These are phyloP conservation scores for Myriosclerotinia scirpicola DNA, from an alignment of 2,329 filamentous ascomycete species.

Conservation along the genomic window DNA sequence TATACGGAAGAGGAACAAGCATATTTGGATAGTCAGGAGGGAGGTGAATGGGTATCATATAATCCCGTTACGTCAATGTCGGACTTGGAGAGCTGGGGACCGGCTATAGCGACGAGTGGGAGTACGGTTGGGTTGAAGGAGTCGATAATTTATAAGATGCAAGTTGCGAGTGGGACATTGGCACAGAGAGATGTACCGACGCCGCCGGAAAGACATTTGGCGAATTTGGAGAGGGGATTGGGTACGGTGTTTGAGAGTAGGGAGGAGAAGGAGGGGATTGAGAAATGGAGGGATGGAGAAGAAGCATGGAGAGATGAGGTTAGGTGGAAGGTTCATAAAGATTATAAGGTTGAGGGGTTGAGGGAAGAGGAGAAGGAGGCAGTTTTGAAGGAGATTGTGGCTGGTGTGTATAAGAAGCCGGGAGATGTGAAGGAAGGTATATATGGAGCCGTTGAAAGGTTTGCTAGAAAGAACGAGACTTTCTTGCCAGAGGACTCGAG, in stretches of 20 bases:
- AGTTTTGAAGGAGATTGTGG: conserved; percentile 36
- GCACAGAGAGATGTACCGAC: conserved; percentile 23
- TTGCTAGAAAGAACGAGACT: conserved; percentile 39
- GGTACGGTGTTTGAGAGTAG: conserved; percentile 37
- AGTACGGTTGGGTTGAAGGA: conserved; percentile 33
- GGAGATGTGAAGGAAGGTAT: conserved; percentile 25
- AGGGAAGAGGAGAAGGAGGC: conserved; percentile 29
- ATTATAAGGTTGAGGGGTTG: conserved; percentile 23
- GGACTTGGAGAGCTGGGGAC: conserved; percentile 30
- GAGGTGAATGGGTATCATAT: conserved; percentile 35
- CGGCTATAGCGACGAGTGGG: conserved; percentile 31
- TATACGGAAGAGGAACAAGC: conserved; percentile 32
- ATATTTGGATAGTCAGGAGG: conserved; percentile 31
- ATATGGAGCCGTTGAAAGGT: conserved; percentile 31
- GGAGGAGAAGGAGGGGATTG: conserved; percentile 27
- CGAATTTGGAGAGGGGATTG: conserved; percentile 28
- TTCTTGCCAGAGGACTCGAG: conserved; percentile 37
- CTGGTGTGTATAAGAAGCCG: conserved; percentile 37
- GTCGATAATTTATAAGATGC: conserved; percentile 35
- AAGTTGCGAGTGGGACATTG: conserved; percentile 33
- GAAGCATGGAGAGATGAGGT: conserved; percentile 9
- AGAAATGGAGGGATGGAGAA: conserved; percentile 20
- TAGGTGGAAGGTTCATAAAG: conserved; percentile 14
- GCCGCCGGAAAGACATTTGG: conserved; percentile 28
- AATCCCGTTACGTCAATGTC: conserved; percentile 33